Conservation (phyloP, 75 land plant species). For the Sequoiadendron giganteum region DNA sequence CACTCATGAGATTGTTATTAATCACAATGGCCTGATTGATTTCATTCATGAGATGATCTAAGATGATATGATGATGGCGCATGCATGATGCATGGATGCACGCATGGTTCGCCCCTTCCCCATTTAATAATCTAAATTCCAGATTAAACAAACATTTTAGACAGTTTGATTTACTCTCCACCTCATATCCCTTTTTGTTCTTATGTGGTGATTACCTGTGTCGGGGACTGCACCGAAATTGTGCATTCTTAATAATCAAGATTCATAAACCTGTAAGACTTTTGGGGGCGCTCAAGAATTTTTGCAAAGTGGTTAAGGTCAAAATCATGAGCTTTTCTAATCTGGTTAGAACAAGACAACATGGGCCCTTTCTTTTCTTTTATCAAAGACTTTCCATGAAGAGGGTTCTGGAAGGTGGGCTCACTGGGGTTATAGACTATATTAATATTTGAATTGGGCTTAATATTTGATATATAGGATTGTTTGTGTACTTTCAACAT, state of each 20-base stretch:
- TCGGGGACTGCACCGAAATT: background rate
- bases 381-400: background rate
- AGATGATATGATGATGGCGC: constrained; percentile 3
- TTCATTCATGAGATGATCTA: background rate
- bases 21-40: background rate
- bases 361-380: background rate
- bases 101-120: background rate
- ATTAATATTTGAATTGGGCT: background rate
- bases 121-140: background rate
- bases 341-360: background rate
- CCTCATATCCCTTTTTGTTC: background rate
- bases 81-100: background rate
- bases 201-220: background rate
- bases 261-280: background rate
- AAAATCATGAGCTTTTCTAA: background rate
- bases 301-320: background rate
- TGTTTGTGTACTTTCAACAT: background rate
- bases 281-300: background rate
- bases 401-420: background rate
- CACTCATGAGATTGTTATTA: background rate
- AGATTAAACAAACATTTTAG: background rate
- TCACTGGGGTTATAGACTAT: background rate
- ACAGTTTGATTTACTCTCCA: too few species aligned
- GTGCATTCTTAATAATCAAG: background rate
- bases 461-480: background rate